These are phyloP conservation scores for Tripterygium wilfordii DNA, from an alignment of 177 flowering plant genomes.

Conservation along the genomic window DNA sequence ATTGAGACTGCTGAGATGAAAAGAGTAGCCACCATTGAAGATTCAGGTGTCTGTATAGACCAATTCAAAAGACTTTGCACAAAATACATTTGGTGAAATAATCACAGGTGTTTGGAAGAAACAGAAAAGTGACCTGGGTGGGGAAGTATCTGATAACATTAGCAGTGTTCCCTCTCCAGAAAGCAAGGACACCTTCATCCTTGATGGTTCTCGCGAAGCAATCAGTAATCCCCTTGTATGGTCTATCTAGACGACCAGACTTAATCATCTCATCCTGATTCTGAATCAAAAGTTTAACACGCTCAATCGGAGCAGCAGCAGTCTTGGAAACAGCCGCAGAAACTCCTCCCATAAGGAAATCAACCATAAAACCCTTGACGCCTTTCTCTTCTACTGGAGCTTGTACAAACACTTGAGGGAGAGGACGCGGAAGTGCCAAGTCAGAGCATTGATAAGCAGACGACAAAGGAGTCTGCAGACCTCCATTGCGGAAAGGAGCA, in stretches of 20 bases:
- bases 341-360: conserved; percentile 88
- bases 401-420: conserved; percentile 39
- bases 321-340: conserved; percentile 87
- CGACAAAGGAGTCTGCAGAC: background rate
- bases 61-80: no score
- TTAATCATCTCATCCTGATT: conserved; percentile 85
- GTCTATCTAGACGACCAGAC: conserved; percentile 62
- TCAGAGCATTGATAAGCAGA: background rate
- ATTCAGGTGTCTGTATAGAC: no score
- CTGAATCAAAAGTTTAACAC: conserved; percentile 77
- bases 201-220: conserved; percentile 74
- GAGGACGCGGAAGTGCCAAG: conserved; percentile 19
- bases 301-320: conserved; percentile 85
- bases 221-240: conserved; percentile 73
- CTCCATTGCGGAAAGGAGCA: background rate
- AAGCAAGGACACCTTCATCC: conserved; percentile 69
- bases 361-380: conserved; percentile 32
- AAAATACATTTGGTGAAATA: no score
- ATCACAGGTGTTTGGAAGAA: no score
- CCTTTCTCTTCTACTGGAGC: conserved; percentile 69
- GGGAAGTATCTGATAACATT: conserved; percentile 92
- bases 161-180: conserved; percentile 86
- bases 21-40: no score
- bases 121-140: conserved; percentile 49
- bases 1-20: background rate